Percentiles rank a stretch among this genome's conserved stretches.
These are phyloP conservation scores for Berkeleyomyces basicola DNA, from an alignment of 2,329 filamentous ascomycete species.

Conservation along the genomic window DNA sequence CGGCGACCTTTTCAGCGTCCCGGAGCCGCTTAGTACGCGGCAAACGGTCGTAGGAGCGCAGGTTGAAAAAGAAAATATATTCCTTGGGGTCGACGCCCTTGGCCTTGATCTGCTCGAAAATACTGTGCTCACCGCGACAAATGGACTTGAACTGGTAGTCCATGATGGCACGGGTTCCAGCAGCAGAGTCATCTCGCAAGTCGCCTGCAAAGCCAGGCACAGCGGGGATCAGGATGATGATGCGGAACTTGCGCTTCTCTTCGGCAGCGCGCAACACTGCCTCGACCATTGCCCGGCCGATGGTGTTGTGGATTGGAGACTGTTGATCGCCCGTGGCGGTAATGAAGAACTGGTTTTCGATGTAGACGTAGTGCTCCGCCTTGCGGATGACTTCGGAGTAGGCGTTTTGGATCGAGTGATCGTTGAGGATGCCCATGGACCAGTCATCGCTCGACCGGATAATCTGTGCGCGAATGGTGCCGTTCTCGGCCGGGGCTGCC, in stretches of 20 bases:
- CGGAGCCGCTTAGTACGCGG: constrained; percentile 62
- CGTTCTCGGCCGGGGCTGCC: constrained; percentile 48
- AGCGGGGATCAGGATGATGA: constrained; percentile 80
- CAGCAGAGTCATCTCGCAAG: constrained; percentile 63
- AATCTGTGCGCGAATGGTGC: constrained; percentile 65
- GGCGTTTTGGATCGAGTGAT: constrained; percentile 76
- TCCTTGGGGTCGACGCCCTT: constrained; percentile 61
- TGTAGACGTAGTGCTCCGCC: constrained; percentile 86
- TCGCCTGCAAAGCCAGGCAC: constrained; percentile 92
- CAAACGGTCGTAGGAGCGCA: constrained; percentile 81
- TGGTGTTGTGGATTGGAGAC: constrained; percentile 67
- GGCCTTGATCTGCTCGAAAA: constrained; percentile 58
- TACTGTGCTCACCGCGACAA: constrained; percentile 77
- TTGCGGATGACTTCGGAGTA: constrained; percentile 73
- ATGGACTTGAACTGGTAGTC: constrained; percentile 98
- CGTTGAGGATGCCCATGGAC: constrained; percentile 76
- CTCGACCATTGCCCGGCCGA: constrained; percentile 80
- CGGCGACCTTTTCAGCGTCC: constrained; percentile 63
- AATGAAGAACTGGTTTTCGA: constrained; percentile 98
- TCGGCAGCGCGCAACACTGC: constrained; percentile 67
- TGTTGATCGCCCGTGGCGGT: constrained; percentile 85
- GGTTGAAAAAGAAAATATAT: constrained; percentile 85
- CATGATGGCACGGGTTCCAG: constrained; percentile 87
- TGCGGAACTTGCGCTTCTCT: constrained; percentile 71
- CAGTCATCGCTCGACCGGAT: constrained; percentile 86